Percentiles rank a stretch among this genome's conserved stretches.
These are phyloP conservation scores for Trichophaea hybrida DNA, from an alignment of 2,329 filamentous ascomycete genomes.

Conservation along the genomic window DNA sequence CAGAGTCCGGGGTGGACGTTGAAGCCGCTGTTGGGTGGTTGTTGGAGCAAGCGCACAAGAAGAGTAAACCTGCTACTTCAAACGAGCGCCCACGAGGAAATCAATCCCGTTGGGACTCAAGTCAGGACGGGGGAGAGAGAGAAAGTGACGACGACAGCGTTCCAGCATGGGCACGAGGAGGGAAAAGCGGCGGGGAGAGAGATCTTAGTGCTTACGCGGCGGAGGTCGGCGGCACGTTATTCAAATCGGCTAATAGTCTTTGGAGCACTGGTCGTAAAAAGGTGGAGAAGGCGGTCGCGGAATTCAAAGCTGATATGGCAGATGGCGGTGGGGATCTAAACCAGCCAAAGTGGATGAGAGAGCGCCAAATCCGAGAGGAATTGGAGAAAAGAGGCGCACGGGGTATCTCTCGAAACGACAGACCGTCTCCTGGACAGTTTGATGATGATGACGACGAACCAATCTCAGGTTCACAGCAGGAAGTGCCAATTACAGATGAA, in stretches of 20 bases:
- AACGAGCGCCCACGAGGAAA: conserved; percentile 35
- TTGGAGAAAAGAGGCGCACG: conserved; percentile 19
- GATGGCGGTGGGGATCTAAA: conserved; percentile 52
- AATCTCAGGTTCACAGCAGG: neutral
- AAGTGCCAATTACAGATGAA: conserved; percentile 44
- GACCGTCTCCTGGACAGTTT: neutral
- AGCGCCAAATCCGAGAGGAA: conserved; percentile 38
- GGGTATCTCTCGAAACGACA: conserved; percentile 5
- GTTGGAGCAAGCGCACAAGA: conserved; percentile 75
- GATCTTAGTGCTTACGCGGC: conserved; percentile 48
- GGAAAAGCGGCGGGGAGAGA: conserved; percentile 21
- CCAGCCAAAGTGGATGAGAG: conserved; percentile 93
- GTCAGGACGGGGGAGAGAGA: conserved; percentile 34
- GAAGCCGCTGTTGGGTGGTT: conserved; percentile 81
- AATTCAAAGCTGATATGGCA: conserved; percentile 46
- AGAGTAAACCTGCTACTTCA: conserved; percentile 36
- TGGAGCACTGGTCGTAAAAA: conserved; percentile 94
- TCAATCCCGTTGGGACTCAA: neutral
- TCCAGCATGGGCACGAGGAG: conserved; percentile 22
- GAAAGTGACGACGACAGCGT: conserved; percentile 33
- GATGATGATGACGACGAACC: neutral
- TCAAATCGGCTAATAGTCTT: conserved; percentile 86
- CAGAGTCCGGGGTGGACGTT: conserved; percentile 62
- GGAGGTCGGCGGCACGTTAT: conserved; percentile 64
- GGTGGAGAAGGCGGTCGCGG: conserved; percentile 78